Evolutionary conservation across 306 rosid genomes (phyloP), one percentile per base, ranked within the genome.

Genomic region (Chamaecrista fasciculata): DNA sequence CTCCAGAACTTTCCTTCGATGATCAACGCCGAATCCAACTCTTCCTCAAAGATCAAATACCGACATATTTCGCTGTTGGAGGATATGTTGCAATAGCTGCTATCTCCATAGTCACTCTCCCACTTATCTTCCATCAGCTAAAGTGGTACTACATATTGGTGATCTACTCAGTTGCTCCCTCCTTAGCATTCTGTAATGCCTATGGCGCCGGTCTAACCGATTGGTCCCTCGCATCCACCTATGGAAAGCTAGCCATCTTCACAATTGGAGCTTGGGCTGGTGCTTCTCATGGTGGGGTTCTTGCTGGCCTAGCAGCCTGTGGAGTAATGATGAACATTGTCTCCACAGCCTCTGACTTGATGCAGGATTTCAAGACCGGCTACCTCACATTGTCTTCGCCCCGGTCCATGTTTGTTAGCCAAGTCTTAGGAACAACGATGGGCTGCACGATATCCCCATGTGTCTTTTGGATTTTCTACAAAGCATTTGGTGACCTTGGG

Each of bases 271-370:
- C 87, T 0, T 83, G 80, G 87, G 87, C 85, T 0, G 82, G 87
- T 48, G 57, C 80, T 11, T 21, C 80, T 3, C 80, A 77, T 0
- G 87, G 87, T 5, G 85, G 85, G 21, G 87, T 83, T 58, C 62
- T 83, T 0, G 87, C 87, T 0, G 62, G 84, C 36, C 52, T 83
- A 15, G 87, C 87, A 29, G 82, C 87, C 3, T 83, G 87, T 70
- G 87, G 85, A 70, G 87, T 83, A 20, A 80, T 83, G 85, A 80
- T 83, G 87, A 83, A 83, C 87, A 80, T 83, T 20, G 87, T 80
- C 56, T n/a, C 85, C 60, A 80, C 85, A 19, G 85, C 87, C 48
- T 83, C 87, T 33, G 85, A 83, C 46, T 77, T 83, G 6, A 76
- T 72, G 80, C 87, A 83, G 46, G 87, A 83, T 46, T 80, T 83